Conservation (phyloP, 257 asterid species). For the Solanum microdontum region DNA sequence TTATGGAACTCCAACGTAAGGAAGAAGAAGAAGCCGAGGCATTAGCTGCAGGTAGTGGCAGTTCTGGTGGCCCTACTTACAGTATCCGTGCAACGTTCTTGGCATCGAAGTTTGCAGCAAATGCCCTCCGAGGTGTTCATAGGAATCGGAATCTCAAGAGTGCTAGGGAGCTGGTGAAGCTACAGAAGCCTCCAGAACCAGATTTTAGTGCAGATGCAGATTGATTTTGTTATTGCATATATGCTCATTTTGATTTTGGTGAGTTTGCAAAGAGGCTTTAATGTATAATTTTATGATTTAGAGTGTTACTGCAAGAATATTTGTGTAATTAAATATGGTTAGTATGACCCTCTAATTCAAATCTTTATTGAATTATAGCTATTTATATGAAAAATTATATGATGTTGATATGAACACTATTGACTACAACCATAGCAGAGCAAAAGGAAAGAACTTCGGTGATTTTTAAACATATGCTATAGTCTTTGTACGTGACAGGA, state of each 20-base stretch:
- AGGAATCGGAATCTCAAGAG: constrained; percentile 81
- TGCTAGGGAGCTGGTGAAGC: constrained; percentile 67
- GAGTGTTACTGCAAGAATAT: not conserved
- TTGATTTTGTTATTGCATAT: constrained; percentile 6
- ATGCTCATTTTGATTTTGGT: not conserved
- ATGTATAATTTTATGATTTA: constrained; percentile 16
- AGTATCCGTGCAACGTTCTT: constrained; percentile 80
- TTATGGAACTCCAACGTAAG: constrained; percentile 58
- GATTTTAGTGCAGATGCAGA: constrained; percentile 90
- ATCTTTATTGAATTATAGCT: not conserved
- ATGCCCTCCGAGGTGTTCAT: constrained; percentile 81
- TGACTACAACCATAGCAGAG: not conserved
- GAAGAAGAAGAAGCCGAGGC: constrained; percentile 52
- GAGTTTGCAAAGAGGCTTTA: constrained; percentile 7
- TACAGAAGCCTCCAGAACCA: constrained; percentile 89
- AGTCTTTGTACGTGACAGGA: not conserved
- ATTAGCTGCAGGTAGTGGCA: constrained; percentile 28
- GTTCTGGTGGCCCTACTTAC: constrained; percentile 36
- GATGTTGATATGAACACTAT: not conserved
- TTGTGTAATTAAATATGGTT: constrained; percentile 9
- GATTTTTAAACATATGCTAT: not conserved
- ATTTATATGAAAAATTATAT: not conserved
- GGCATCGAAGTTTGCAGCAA: constrained; percentile 77
- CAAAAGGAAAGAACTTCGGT: not conserved
- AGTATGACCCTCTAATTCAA: not conserved